These are phyloP conservation scores for Wickerhamiella sergipiensis DNA, from an alignment of 805 yeast species.

Conservation along the genomic window DNA sequence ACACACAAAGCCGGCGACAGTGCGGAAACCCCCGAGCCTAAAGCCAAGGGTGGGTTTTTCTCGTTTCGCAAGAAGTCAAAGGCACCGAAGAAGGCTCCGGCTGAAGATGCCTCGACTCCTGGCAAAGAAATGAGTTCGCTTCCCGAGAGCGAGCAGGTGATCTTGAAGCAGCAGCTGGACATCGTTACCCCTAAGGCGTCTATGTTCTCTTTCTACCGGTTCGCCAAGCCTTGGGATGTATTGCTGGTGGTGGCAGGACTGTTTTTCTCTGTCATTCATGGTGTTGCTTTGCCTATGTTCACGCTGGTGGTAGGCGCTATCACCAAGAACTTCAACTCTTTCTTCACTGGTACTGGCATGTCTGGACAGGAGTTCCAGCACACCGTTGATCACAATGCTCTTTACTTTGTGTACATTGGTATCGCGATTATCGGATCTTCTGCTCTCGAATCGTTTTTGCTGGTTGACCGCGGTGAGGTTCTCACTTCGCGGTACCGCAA, in stretches of 20 bases:
- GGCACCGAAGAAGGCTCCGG: not conserved
- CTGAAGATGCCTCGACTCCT: not conserved
- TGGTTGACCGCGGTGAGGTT: slow-evolving; percentile 29
- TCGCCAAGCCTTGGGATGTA: slow-evolving; percentile 23
- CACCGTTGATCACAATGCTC: slow-evolving; percentile 24
- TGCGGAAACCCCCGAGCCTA: not conserved
- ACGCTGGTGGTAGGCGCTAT: slow-evolving; percentile 29
- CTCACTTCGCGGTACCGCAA: slow-evolving; percentile 29
- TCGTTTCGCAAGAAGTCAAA: not conserved
- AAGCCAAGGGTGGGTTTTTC: not conserved
- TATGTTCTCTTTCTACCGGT: slow-evolving; percentile 23
- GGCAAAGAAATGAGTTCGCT: not conserved
- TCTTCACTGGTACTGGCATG: slow-evolving; percentile 17
- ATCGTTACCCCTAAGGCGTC: slow-evolving; percentile 15
- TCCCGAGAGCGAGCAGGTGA: slow-evolving; percentile 20
- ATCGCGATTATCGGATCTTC: slow-evolving; percentile 24
- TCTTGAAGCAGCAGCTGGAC: slow-evolving; percentile 23
- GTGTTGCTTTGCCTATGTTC: slow-evolving; percentile 31
- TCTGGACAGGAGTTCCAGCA: slow-evolving; percentile 23
- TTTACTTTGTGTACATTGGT: slow-evolving; percentile 30
- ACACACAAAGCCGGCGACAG: not conserved
- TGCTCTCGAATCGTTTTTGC: slow-evolving; percentile 24
- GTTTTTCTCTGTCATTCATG: slow-evolving; percentile 25
- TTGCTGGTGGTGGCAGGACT: slow-evolving; percentile 21
- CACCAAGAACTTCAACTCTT: slow-evolving; percentile 26